Percentiles rank a stretch among this genome's conserved stretches.
These are phyloP conservation scores for Drechslerella dactyloides DNA, from an alignment of 2,329 filamentous ascomycete species.

Conservation along the genomic window DNA sequence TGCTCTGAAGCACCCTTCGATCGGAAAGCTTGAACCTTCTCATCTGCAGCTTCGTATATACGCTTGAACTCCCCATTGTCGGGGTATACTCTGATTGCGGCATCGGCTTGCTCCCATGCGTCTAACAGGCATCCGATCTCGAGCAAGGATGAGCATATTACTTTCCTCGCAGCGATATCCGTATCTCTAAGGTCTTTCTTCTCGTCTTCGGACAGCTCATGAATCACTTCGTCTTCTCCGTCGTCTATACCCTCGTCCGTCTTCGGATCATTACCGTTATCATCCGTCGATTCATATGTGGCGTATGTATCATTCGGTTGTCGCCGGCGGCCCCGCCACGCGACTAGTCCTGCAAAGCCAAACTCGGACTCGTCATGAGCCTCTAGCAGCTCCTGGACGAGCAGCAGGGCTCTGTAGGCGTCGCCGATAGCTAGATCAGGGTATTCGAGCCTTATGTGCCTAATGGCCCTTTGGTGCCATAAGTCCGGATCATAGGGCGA, in stretches of 20 bases:
- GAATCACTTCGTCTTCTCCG: conserved; percentile 57
- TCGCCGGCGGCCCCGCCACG: conserved; percentile 32
- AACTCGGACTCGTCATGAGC: conserved; percentile 79
- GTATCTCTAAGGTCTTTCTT: conserved; percentile 58
- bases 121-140: conserved; percentile 46
- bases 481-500: conserved; percentile 47
- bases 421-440: conserved; percentile 88
- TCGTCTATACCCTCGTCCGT: conserved; percentile 59
- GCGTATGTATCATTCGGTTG: conserved; percentile 35
- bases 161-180: conserved; percentile 55
- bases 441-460: conserved; percentile 78
- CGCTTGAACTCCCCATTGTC: conserved; percentile 58
- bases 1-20: conserved; percentile 22
- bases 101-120: conserved; percentile 34
- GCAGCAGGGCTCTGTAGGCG: conserved; percentile 85
- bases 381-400: conserved; percentile 80
- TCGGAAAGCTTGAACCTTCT: conserved; percentile 43
- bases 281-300: conserved; percentile 4
- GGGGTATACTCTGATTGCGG: conserved; percentile 56
- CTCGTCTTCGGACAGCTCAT: conserved; percentile 55
- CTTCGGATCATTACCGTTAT: conserved; percentile 52
- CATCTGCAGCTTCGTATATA: conserved; percentile 26
- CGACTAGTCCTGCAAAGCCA: conserved; percentile 37
- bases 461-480: conserved; percentile 65
- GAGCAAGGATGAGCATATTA: conserved; percentile 31